Conservation (phyloP, 176 grass and related monocot species). For the Raddia distichophylla region DNA sequence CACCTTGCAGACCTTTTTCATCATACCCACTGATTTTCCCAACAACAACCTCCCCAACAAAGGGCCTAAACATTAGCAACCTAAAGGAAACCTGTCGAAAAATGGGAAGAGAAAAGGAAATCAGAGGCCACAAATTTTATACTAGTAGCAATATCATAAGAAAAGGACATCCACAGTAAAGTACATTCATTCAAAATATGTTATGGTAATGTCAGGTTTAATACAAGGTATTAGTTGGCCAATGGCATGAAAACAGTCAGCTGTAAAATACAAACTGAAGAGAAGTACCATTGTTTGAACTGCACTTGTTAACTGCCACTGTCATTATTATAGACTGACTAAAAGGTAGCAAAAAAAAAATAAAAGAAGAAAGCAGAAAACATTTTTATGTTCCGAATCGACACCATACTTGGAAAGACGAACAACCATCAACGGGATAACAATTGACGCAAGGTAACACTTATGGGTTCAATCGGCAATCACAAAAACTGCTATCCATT, state of each 20-base stretch:
- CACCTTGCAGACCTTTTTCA: conserved; percentile 77
- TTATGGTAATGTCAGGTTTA: neutral
- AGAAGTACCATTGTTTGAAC: neutral
- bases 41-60: conserved; percentile 74
- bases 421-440: neutral
- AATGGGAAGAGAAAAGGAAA: neutral
- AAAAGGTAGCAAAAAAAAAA: neutral
- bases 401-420: neutral
- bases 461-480: neutral
- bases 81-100: conserved; percentile 72
- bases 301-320: neutral
- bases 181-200: neutral
- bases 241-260: neutral
- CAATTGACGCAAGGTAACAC: neutral
- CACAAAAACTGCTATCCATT: neutral
- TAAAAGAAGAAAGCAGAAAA: neutral
- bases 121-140: neutral
- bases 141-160: neutral
- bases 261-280: neutral
- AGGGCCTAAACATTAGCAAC: conserved; percentile 86
- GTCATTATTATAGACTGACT: neutral
- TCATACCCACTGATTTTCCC: conserved; percentile 84
- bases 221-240: neutral
- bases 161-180: neutral
- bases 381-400: neutral